Base-by-base conservation (phyloP, 164 flowering plant genomes). In the Magnolia kwangsiensis region DNA sequence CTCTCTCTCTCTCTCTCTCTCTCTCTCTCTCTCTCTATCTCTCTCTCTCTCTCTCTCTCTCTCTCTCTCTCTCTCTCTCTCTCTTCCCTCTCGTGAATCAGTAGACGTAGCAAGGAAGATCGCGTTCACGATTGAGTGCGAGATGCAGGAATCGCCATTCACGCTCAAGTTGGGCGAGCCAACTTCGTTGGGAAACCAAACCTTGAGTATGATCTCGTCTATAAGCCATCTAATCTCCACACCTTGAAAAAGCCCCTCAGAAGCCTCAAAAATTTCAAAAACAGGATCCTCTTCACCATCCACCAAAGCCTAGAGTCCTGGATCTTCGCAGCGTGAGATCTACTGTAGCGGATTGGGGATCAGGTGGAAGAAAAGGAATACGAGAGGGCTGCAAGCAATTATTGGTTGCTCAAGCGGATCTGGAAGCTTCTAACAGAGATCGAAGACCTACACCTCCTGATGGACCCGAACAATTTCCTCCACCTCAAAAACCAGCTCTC, bases 111-210 rank as follows among this genome's bases (percentile, higher is more conserved):
- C n/a, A n/a, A n/a, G n/a, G n/a, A n/a, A n/a, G n/a, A n/a, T n/a
- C n/a, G n/a, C n/a, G n/a, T n/a, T n/a, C n/a, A n/a, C n/a, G 67
- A 83, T 93, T 78, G 98, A 95, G 78, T 84, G 90, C 85, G 86
- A 86, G 78, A 89, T 95, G 95, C 75, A 83, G 79, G 59, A 89
- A 74, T 86, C 92, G 64, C 86, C 87, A 37, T 95, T 87, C 90
- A 90, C 98, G 19, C 83, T 95, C 4, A 98, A 97, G 2, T 59
- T 95, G 10, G 98, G 98, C 1, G 98, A 95, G 79, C 93, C 93
- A 95, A 95, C 69, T 84, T 93, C 14, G 71, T 82, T 76, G 91
- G 93, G 0, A 95, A 95, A 76, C 95, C 95, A n/a, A 83, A 74
- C 78, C 89, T 95, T 13, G 83, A 89, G 2, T 95, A 95, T 87